Conservation (phyloP, 2,329 filamentous ascomycete species). For the Colletotrichum spaethianum region DNA sequence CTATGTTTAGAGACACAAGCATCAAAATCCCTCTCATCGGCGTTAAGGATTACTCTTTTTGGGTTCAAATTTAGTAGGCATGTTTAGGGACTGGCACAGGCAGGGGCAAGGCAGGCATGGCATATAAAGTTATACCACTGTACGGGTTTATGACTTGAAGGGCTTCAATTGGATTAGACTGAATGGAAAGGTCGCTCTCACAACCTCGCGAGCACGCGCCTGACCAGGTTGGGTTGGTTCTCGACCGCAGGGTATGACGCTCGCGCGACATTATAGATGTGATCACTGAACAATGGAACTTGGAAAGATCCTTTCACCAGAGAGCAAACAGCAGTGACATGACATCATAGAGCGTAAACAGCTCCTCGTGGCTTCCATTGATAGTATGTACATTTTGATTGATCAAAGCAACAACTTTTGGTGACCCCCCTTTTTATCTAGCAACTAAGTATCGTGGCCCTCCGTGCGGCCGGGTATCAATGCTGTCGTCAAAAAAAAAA, state of each 20-base stretch:
- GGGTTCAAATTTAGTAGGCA: conserved; percentile 7
- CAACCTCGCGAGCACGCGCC: background rate
- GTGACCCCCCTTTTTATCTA: conserved; percentile 13
- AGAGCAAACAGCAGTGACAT: background rate
- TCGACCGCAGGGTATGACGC: background rate
- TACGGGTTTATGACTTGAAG: background rate
- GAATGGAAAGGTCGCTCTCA: background rate
- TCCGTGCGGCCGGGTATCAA: conserved; percentile 36
- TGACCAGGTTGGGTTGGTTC: background rate
- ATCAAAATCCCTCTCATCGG: conserved; percentile 3
- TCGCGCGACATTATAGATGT: conserved; percentile 13
- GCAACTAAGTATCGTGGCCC: conserved; percentile 23
- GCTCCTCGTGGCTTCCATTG: background rate
- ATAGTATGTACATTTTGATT: background rate
- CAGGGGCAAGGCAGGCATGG: background rate
- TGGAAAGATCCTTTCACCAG: background rate
- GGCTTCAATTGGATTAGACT: conserved; percentile 6
- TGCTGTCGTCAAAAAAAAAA: conserved; percentile 23
- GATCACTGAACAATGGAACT: background rate
- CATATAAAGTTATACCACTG: conserved; percentile 3
- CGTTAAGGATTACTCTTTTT: conserved; percentile 16
- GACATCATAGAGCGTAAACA: background rate
- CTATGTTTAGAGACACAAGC: background rate
- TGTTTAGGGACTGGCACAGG: background rate
- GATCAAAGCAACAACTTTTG: conserved; percentile 32